These are phyloP conservation scores for Chrysoporthe cubensis DNA, from an alignment of 2,329 filamentous ascomycete species.

Conservation along the genomic window DNA sequence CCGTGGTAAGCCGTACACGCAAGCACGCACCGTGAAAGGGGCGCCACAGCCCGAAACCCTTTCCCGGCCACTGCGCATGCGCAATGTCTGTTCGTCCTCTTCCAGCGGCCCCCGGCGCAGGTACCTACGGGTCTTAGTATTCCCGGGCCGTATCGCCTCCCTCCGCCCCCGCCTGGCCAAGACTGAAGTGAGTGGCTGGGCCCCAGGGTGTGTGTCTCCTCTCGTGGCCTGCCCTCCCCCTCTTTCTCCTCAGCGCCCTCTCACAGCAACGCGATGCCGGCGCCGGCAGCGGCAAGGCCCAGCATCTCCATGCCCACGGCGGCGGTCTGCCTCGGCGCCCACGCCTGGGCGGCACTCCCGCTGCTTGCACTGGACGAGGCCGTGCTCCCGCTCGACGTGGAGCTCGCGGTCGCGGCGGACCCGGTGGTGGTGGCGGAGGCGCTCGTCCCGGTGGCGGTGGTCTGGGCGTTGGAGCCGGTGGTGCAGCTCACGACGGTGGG, in stretches of 20 bases:
- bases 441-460: slow-evolving; percentile 5
- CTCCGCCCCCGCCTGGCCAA: background rate
- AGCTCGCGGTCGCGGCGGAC: slow-evolving; percentile 26
- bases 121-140: background rate
- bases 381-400: slow-evolving; percentile 24
- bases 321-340: slow-evolving; percentile 26
- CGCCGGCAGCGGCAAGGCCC: slow-evolving; percentile 27
- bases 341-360: slow-evolving; percentile 16
- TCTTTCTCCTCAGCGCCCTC: background rate
- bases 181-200: background rate
- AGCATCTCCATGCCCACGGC: slow-evolving; percentile 24
- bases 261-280: slow-evolving; percentile 24
- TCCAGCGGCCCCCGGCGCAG: background rate
- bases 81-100: background rate
- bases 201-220: background rate
- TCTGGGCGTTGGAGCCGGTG: slow-evolving; percentile 23
- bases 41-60: background rate
- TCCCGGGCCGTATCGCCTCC: too few relatives aligned
- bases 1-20: background rate
- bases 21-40: background rate
- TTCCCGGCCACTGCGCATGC: background rate
- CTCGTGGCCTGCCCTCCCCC: too few relatives aligned
- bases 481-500: slow-evolving; percentile 39
- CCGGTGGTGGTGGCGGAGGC: slow-evolving; percentile 24
- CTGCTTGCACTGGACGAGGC: slow-evolving; percentile 17